Conservation (phyloP, 2,329 filamentous ascomycete genomes). For the Alternaria tenuissima region DNA sequence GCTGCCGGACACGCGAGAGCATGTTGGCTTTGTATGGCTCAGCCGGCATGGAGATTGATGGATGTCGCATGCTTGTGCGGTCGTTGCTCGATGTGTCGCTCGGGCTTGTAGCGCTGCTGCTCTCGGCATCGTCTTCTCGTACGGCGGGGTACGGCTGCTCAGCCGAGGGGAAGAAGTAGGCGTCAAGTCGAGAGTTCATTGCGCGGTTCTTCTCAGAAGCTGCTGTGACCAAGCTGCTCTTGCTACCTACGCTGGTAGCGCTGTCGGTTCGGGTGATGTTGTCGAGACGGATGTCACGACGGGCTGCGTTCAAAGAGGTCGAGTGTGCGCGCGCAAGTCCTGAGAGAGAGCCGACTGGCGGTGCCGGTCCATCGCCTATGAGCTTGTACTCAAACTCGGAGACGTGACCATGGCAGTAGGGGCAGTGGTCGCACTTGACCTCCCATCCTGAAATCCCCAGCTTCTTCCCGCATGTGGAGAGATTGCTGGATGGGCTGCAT, state of each 20-base stretch:
- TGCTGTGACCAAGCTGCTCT: constrained; percentile 44
- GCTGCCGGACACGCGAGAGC: constrained; percentile 45
- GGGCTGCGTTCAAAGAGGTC: constrained; percentile 47
- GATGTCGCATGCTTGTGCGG: constrained; percentile 38
- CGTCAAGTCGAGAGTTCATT: constrained; percentile 51
- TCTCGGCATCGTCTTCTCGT: constrained; percentile 44
- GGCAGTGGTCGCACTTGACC: constrained; percentile 57
- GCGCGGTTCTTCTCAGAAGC: constrained; percentile 52
- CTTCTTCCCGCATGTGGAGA: constrained; percentile 57
- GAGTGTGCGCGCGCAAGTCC: constrained; percentile 52
- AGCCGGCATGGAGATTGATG: constrained; percentile 41
- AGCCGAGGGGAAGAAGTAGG: constrained; percentile 46
- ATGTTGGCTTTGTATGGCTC: constrained; percentile 42
- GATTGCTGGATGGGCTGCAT: constrained; percentile 55
- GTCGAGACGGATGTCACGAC: constrained; percentile 49
- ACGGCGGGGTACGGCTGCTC: constrained; percentile 38
- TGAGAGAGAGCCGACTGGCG: constrained; percentile 49
- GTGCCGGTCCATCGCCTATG: constrained; percentile 52
- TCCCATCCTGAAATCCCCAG: constrained; percentile 60
- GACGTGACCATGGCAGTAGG: constrained; percentile 56
- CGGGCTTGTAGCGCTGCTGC: constrained; percentile 34
- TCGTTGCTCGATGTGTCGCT: constrained; percentile 49
- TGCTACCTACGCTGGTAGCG: constrained; percentile 45
- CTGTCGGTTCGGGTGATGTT: constrained; percentile 49
- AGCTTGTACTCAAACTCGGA: constrained; percentile 57